These are phyloP conservation scores for Thelonectria rubi DNA, from an alignment of 2,329 filamentous ascomycete species.

Conservation along the genomic window DNA sequence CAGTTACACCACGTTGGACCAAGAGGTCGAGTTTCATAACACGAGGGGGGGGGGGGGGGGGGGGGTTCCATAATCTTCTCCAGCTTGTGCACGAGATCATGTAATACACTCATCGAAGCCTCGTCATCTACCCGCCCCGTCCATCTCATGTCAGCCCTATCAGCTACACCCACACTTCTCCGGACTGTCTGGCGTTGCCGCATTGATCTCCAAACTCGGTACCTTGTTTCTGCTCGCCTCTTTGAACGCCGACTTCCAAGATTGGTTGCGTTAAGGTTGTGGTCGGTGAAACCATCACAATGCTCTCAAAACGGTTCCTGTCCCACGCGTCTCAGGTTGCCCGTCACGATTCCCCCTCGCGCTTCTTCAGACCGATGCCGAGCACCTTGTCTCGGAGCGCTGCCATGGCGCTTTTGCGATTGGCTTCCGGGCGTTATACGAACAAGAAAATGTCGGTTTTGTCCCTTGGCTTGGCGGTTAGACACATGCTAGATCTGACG, in stretches of 20 bases:
- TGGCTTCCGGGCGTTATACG: not conserved
- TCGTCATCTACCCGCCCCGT: not conserved
- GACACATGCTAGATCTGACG: not conserved
- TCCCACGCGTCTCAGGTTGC: not conserved
- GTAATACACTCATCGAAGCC: too few relatives aligned
- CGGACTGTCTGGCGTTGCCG: not conserved
- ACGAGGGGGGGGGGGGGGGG: not conserved
- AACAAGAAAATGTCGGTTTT: not conserved
- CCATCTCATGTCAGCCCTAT: not conserved
- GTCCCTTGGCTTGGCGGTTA: not conserved
- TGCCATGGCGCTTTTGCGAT: not conserved
- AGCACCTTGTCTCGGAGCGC: not conserved
- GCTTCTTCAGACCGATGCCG: not conserved
- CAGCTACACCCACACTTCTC: not conserved
- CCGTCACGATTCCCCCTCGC: not conserved
- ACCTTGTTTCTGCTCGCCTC: not conserved
- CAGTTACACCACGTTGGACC: not conserved
- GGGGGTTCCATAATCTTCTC: not conserved
- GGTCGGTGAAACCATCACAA: not conserved
- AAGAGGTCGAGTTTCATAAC: not conserved
- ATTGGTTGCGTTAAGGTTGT: not conserved
- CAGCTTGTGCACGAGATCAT: too few relatives aligned
- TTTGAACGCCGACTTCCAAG: not conserved
- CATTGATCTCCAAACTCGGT: not conserved
- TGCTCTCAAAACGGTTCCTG: not conserved